phyloP scores from a whole-genome alignment of 768 basidiomycete species.

The Tylopilus intermedius region DNA sequence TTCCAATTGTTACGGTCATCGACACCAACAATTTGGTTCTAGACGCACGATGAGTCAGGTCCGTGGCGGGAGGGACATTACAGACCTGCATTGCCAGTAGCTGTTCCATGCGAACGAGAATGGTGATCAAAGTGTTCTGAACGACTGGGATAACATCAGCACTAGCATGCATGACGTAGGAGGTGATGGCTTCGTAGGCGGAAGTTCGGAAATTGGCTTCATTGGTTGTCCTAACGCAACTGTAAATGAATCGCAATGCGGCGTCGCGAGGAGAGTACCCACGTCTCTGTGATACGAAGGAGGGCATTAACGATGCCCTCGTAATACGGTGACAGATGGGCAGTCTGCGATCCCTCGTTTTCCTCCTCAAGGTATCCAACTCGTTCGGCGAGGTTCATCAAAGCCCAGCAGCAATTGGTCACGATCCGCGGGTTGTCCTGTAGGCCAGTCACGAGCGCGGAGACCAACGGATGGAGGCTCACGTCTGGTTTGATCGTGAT shows the following conservation, averaged over 20 bases:
- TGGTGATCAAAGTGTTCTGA: conserved; percentile 73
- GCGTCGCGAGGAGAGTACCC: conserved; percentile 20
- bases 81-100: conserved; percentile 76
- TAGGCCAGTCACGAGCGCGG: conserved; percentile 78
- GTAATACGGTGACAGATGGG: conserved; percentile 83
- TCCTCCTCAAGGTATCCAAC: conserved; percentile 67
- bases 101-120: conserved; percentile 88
- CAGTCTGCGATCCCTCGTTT: conserved; percentile 47
- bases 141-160: conserved; percentile 76
- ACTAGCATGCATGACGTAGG: conserved; percentile 77
- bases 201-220: conserved; percentile 92
- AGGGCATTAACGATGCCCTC: conserved; percentile 82
- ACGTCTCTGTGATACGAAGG: conserved; percentile 85
- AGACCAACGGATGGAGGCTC: conserved; percentile 77
- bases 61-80: conserved; percentile 1
- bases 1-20: conserved; percentile 99
- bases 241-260: conserved; percentile 9
- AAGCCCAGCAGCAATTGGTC: conserved; percentile 91
- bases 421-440: conserved; percentile 79
- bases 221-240: conserved; percentile 57
- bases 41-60: conserved; percentile 4
- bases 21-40: conserved; percentile 90
- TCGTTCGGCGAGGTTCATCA: conserved; percentile 94
- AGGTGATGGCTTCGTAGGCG: conserved; percentile 92
- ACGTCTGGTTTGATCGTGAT: conserved; percentile 85